phyloP scores from a whole-genome alignment of 495 filamentous ascomycete species.

The Delitschia confertaspora region DNA sequence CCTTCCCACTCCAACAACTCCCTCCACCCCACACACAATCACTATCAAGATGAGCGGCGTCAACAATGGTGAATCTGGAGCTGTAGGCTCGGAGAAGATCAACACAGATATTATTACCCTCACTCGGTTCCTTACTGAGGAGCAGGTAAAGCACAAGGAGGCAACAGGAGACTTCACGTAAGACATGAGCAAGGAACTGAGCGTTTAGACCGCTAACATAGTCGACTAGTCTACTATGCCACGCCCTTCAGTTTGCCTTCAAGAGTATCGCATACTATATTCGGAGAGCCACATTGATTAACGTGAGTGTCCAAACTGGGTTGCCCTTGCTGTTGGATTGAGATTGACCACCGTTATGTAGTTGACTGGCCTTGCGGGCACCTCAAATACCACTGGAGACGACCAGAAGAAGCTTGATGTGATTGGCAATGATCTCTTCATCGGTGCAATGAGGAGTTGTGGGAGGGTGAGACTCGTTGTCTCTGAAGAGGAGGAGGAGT shows the following conservation, averaged over 20 bases:
- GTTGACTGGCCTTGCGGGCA: constrained; percentile 86
- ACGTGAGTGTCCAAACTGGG: constrained; percentile 38
- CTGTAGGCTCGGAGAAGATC: constrained; percentile 60
- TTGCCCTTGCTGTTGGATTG: constrained; percentile 4
- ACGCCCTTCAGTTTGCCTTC: constrained; percentile 97
- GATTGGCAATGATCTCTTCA: constrained; percentile 95
- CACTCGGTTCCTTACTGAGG: constrained; percentile 89
- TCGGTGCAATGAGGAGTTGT: constrained; percentile 83
- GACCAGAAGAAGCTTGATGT: constrained; percentile 99
- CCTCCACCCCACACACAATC: constrained; percentile 6
- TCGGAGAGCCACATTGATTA: constrained; percentile 91
- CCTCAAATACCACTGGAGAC: constrained; percentile 90
- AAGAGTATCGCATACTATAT: constrained; percentile 99
- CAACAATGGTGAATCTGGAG: constrained; percentile 32
- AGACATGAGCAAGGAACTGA: too few relatives aligned
- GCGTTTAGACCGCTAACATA: too few relatives aligned
- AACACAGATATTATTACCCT: constrained; percentile 95
- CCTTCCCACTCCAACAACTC: constrained; percentile 3
- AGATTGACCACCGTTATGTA: constrained; percentile 10
- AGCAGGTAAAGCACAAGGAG: constrained; percentile 85
- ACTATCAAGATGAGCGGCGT: constrained; percentile 33
- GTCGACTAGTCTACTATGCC: constrained; percentile 93
- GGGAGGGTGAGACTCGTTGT: constrained; percentile 85
- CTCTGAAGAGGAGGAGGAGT: constrained; percentile 92
- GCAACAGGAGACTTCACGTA: constrained; percentile 98